These are phyloP conservation scores for Poa annua DNA, from an alignment of 176 grass and related monocot species.

Conservation along the genomic window DNA sequence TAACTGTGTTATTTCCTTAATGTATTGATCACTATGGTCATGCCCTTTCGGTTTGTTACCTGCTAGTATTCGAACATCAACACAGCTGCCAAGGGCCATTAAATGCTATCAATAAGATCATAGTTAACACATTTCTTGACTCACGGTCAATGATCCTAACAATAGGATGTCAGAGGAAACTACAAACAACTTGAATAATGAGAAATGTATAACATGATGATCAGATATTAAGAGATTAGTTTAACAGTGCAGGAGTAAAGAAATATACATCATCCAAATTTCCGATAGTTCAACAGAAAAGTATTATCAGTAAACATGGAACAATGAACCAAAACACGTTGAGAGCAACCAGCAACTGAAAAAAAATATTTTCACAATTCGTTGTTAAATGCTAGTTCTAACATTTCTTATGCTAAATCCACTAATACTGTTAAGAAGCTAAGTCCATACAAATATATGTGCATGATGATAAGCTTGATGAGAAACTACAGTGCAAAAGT, in stretches of 20 bases:
- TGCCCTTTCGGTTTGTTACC: conserved; percentile 83
- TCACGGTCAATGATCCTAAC: too few species aligned
- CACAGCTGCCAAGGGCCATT: background rate
- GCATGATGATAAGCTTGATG: background rate
- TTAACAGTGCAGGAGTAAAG: conserved; percentile 20
- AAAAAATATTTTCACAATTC: conserved; percentile 22
- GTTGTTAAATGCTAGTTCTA: background rate
- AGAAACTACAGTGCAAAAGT: background rate
- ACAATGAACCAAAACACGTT: conserved; percentile 4
- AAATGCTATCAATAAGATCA: too few species aligned
- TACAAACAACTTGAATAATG: too few species aligned
- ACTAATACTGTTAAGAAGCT: background rate
- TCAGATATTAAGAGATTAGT: too few species aligned
- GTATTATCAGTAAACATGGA: background rate
- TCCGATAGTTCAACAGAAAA: background rate
- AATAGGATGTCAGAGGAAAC: too few species aligned
- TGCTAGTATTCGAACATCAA: conserved; percentile 39
- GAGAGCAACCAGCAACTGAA: background rate
- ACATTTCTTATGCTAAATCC: background rate
- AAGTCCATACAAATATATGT: background rate
- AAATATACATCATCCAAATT: background rate
- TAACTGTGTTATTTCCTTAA: conserved; percentile 92
- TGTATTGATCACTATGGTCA: conserved; percentile 82
- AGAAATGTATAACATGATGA: too few species aligned
- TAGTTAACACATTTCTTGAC: too few species aligned